Base-by-base conservation (phyloP, 2,329 filamentous ascomycete genomes). In the Microdochium paspali region DNA sequence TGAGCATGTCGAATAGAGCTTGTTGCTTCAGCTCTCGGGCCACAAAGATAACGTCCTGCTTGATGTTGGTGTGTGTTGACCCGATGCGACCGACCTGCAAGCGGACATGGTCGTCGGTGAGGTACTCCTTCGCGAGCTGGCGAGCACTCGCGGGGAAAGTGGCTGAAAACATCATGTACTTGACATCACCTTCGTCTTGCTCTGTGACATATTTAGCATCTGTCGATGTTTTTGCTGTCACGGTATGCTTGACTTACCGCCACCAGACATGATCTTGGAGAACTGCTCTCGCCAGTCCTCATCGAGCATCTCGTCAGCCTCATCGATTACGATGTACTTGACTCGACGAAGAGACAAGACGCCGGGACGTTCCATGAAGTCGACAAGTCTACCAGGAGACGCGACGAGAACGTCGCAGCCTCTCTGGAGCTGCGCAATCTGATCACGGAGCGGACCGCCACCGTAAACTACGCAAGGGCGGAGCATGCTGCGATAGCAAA, bases 401-500 rank as follows among this genome's bases (percentile, higher is more conserved):
- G 81, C 90, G 55, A 97, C 82, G 13, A 98, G 75, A 39, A 98
- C 71, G 57, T 98, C 93, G 54, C 91, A 97, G 5, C 93, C 93
- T 63, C 83, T 86, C 50, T 75, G 73, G 1, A 98, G 76, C 60
- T 94, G 84, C 6, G 76, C 69, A 4, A 83, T 72, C 65, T 96
- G 89, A 12, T 84, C 76, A 2, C 66, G 64, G n/a, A 80, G 59
- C 0, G 88, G 87, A 6, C 82, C 82, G 52, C 93, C 93, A 45
- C 93, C 93, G 56, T 97, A 98, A 25, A 85, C 74, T 40, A 95
- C 89, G 56, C 86, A 90, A 23, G 93, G 91, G 35, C 93, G 89
- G 49, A 98, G 76, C 88, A 95, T 95, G 3, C 87, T 90, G 1
- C 93, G 84, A 59, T 98, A 98, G 63, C 90, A 96, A 44, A 97